Evolutionary conservation across 345 rosid genomes (phyloP), one percentile per base, ranked within the genome.

Genomic region (Nasturtium officinale): DNA sequence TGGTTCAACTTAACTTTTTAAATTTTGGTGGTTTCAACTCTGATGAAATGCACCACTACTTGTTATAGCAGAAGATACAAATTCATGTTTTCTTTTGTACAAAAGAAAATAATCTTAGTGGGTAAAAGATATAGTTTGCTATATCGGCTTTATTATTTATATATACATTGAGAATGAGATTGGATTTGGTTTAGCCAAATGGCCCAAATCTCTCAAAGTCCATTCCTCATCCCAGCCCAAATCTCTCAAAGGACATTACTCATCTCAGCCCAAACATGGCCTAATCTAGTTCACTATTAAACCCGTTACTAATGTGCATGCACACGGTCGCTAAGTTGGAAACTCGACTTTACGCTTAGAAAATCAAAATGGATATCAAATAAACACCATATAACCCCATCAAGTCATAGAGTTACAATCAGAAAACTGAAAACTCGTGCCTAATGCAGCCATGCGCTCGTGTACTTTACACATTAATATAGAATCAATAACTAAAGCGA

Each of bases 1-100:
- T 56, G 58, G 29, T 65, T 47, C 45, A 57, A 56, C 37, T 57
- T 28, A 13, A 18, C 20, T 28, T 57, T 9, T 15, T 6, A 35
- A 23, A 13, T 56, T 73, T 56, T 52, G 56, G 65, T 65, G 48
- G 33, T 35, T 73, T 45, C 13, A 2, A 21, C 33, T 65, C 25
- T 74, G 52, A 43, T 74, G 71, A 65, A 37, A 37, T 58, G 25
- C 53, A 58, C 60, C 67, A 48, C 23, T 47, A 46, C 42, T 47
- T 56, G 50, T 65, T 30, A 53, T 65, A 73, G 43, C 29, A 9
- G 58, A 54, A 28, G 65, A 26, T 65, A 63, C 12, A n/a, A 57
- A 18, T 33, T 43, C 38, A 25, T 74, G 23, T 65, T 57, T 35
- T 74, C 38, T 57, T 18, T 65, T 74, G 71, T 74, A 74, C 51